These are phyloP conservation scores for Chlamydomonas eustigma DNA, from an alignment of 139 green algal species.

Conservation along the genomic window DNA sequence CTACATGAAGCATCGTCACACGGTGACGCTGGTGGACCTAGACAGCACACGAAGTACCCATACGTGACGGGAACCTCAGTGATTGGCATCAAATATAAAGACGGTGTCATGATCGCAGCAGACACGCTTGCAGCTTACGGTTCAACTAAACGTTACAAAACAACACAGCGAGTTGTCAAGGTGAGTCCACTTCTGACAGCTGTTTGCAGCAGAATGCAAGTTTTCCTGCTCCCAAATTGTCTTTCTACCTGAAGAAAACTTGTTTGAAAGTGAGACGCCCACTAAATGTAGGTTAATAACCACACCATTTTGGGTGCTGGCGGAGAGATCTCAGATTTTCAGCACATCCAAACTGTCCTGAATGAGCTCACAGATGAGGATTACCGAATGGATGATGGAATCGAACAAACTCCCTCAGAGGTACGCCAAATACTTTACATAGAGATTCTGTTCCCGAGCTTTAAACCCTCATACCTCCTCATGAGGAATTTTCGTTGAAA, in stretches of 20 bases:
- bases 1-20: background rate
- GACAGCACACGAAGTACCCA: slow-evolving; percentile 71
- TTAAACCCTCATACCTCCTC: too few relatives aligned
- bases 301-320: slow-evolving; percentile 71
- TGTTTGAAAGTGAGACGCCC: too few relatives aligned
- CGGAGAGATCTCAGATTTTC: slow-evolving; percentile 93
- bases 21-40: background rate
- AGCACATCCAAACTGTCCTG: slow-evolving; percentile 85
- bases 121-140: slow-evolving; percentile 95
- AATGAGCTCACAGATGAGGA: slow-evolving; percentile 90
- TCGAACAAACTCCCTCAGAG: slow-evolving; percentile 61
- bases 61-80: slow-evolving; percentile 96
- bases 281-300: slow-evolving; percentile 57
- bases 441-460: too few relatives aligned
- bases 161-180: slow-evolving; percentile 71
- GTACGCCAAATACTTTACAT: too few relatives aligned
- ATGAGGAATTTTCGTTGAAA: too few relatives aligned
- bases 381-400: slow-evolving; percentile 86
- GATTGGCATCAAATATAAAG: slow-evolving; percentile 91
- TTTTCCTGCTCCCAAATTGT: background rate
- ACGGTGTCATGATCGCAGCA: slow-evolving; percentile 87
- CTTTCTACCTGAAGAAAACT: too few relatives aligned
- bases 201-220: background rate
- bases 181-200: slow-evolving; percentile 2
- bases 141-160: slow-evolving; percentile 98